A percentile compares a stretch with the other conserved stretches of the same genome.
Conservation (phyloP, 1,284 basidiomycete species). For the Pyrrhoderma noxium region DNA sequence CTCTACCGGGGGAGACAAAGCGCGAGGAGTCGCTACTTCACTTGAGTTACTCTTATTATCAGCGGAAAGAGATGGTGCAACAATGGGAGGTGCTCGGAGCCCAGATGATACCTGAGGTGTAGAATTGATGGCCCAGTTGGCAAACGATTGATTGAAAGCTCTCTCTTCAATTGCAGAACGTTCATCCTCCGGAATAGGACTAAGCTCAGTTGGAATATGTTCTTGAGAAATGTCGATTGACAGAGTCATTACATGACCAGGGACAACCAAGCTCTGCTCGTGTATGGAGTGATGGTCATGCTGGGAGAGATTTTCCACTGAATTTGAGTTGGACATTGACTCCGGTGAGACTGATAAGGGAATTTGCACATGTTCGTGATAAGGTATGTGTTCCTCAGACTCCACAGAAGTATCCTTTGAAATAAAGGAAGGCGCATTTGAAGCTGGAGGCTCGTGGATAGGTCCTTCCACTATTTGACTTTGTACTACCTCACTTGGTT, state of each 20-base stretch:
- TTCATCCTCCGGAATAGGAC: slow-evolving; percentile 15
- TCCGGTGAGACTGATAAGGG: not conserved
- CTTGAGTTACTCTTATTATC: not conserved
- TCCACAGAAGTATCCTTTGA: too few relatives aligned
- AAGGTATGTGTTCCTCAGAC: too few relatives aligned
- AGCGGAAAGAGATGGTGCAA: not conserved
- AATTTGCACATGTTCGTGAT: not conserved
- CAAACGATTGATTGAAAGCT: too few relatives aligned
- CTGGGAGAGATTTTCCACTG: not conserved
- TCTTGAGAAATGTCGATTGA: slow-evolving; percentile 8
- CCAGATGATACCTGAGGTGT: not conserved
- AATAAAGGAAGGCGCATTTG: too few relatives aligned
- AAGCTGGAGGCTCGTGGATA: too few relatives aligned
- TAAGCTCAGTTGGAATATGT: slow-evolving; percentile 9
- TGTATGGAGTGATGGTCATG: not conserved
- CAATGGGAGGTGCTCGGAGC: slow-evolving; percentile 4
- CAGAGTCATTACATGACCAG: not conserved
- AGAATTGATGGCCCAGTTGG: not conserved
- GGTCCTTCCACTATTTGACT: too few relatives aligned
- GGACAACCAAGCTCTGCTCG: not conserved
- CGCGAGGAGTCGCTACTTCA: slow-evolving; percentile 13
- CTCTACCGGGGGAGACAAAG: not conserved
- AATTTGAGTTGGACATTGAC: not conserved
- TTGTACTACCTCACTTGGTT: too few relatives aligned
- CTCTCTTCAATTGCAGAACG: slow-evolving; percentile 14